Conservation (phyloP, 129 eudicot species). For the Logfia minima region DNA sequence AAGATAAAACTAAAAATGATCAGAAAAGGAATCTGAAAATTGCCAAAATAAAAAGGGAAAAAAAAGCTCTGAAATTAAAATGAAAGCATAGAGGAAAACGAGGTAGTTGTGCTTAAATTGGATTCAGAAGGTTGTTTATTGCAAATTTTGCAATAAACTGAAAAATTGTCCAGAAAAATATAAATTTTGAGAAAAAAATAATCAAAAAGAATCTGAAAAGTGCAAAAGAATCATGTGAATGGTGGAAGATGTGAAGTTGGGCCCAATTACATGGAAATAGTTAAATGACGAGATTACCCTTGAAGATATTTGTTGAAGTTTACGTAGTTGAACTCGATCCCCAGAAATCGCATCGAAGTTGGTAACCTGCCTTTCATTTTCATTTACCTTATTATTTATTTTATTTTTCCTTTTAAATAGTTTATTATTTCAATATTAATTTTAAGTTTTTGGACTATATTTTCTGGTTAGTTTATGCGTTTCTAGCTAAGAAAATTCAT, state of each 20-base stretch:
- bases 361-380: constrained; percentile 21
- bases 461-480: too few species aligned
- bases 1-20: too few species aligned
- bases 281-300: constrained; percentile 18
- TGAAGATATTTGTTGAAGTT: constrained; percentile 28
- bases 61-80: too few species aligned
- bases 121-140: neutral
- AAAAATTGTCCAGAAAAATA: neutral
- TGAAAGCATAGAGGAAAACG: neutral
- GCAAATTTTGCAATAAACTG: neutral
- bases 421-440: too few species aligned
- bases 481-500: too few species aligned
- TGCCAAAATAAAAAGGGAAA: too few species aligned
- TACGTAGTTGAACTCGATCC: constrained; percentile 33
- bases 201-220: constrained; percentile 42
- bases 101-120: neutral
- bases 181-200: neutral
- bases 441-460: too few species aligned
- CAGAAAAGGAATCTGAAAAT: neutral
- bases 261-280: constrained; percentile 18
- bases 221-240: constrained; percentile 41
- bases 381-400: too few species aligned
- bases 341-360: constrained; percentile 35
- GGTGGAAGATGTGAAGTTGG: constrained; percentile 18
- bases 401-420: too few species aligned